Evolutionary conservation across 73 alveolate species (phyloP), one percentile per base, ranked within the genome.

Genomic region (Loxodes magnus): DNA sequence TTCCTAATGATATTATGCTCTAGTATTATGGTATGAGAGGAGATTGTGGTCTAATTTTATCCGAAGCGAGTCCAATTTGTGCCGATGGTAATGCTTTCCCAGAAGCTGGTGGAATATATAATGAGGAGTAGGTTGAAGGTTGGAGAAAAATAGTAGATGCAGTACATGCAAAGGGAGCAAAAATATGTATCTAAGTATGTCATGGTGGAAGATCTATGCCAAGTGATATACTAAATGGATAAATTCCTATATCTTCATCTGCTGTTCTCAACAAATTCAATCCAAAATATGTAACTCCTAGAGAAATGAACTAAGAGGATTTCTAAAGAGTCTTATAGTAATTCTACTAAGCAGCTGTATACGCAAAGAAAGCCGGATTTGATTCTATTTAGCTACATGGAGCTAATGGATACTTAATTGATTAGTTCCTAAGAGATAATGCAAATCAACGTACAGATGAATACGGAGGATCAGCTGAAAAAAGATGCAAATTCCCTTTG

Each of bases 351-450:
- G 89, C 72, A 2, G 88, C 92, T n/a, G n/a, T n/a, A n/a, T n/a
- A n/a, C n/a, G n/a, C n/a, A n/a, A n/a, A n/a, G n/a, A n/a, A n/a
- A n/a, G 92, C 92, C 17, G 92, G 92, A 33, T 77, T 77, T 49
- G 92, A 77, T 74, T 86, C 87, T 2, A 64, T 77, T 35, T 67
- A 77, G 43, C 38, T 79, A 19, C 89, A 74, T 73, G 88, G 71
- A 3, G 92, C 72, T n/a, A n/a, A n/a, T n/a, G n/a, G n/a, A n/a
- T n/a, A n/a, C n/a, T n/a, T n/a, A n/a, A n/a, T n/a, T n/a, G 12
- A 70, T 64, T 22, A 71, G 78, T 15, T 49, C 17, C 33, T 56
- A 72, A 5, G 64, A 46, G 35, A 77, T 73, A 66, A 19, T 43
- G 29, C 73, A 72, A 52, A 38, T 66, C 21, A 57, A 79, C 23